Percentiles rank a stretch among this genome's conserved stretches.
These are phyloP conservation scores for Ceratocystis smalleyi DNA, from an alignment of 2,329 filamentous ascomycete genomes.

Conservation along the genomic window DNA sequence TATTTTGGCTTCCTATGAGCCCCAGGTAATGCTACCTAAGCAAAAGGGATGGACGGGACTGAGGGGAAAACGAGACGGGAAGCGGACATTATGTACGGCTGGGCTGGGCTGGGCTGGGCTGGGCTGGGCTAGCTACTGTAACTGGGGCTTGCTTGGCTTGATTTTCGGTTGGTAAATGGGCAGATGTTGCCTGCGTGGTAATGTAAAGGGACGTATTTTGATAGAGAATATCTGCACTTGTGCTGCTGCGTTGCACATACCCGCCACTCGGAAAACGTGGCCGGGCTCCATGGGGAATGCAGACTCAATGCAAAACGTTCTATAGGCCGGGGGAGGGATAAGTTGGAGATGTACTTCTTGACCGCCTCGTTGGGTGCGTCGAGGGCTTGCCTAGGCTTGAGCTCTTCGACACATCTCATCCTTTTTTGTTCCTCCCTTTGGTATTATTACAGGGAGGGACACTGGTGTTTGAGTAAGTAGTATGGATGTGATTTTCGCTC, in stretches of 20 bases:
- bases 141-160: background rate
- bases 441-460: background rate
- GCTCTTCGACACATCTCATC: background rate
- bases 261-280: conserved; percentile 2
- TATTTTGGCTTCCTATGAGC: background rate
- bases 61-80: background rate
- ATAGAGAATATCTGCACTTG: background rate
- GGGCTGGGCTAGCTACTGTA: no score
- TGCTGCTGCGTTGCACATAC: background rate
- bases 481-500: background rate
- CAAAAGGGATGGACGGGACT: background rate
- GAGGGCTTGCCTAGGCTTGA: no score
- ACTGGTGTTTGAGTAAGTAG: background rate
- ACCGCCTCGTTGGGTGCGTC: background rate
- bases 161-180: background rate
- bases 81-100: background rate
- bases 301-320: background rate
- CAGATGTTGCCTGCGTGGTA: no score
- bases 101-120: background rate
- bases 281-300: background rate
- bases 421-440: background rate
- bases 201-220: no score
- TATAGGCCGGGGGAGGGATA: background rate
- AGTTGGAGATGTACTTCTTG: background rate
- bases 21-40: background rate